Percentiles rank a stretch among this genome's conserved stretches.
Conservation (phyloP, 2,329 filamentous ascomycete genomes). For the Rhinocladiella mackenziei region DNA sequence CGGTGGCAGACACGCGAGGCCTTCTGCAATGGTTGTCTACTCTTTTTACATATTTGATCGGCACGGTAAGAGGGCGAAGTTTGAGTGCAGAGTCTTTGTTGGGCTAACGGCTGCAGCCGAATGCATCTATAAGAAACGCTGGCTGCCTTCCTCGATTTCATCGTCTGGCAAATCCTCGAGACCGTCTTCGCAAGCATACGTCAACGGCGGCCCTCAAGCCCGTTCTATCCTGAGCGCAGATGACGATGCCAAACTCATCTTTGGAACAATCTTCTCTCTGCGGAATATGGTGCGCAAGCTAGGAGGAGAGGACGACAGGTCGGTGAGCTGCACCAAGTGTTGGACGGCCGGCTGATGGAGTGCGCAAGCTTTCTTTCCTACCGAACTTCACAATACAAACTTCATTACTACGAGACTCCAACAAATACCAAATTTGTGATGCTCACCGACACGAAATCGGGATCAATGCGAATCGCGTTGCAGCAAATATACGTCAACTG, state of each 20-base stretch:
- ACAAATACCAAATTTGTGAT: slow-evolving; percentile 95
- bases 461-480: slow-evolving; percentile 87
- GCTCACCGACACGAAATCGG: slow-evolving; percentile 83
- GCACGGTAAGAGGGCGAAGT: slow-evolving; percentile 64
- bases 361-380: slow-evolving; percentile 78
- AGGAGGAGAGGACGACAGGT: slow-evolving; percentile 81
- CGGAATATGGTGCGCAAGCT: slow-evolving; percentile 96
- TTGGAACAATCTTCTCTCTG: slow-evolving; percentile 92
- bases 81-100: neutral
- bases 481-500: slow-evolving; percentile 99
- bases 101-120: slow-evolving; percentile 61
- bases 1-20: neutral
- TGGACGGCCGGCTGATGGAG: slow-evolving; percentile 22
- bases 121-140: slow-evolving; percentile 91
- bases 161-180: slow-evolving; percentile 46
- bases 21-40: slow-evolving; percentile 76
- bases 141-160: slow-evolving; percentile 58
- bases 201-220: slow-evolving; percentile 39
- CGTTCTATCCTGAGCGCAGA: slow-evolving; percentile 52
- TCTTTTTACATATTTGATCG: slow-evolving; percentile 99
- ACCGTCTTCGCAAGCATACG: slow-evolving; percentile 47
- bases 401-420: slow-evolving; percentile 98
- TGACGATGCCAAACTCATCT: slow-evolving; percentile 94
- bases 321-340: slow-evolving; percentile 20
- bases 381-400: slow-evolving; percentile 90